Base-by-base conservation (phyloP, 805 yeast genomes). In the Ogataea pignaliae region DNA sequence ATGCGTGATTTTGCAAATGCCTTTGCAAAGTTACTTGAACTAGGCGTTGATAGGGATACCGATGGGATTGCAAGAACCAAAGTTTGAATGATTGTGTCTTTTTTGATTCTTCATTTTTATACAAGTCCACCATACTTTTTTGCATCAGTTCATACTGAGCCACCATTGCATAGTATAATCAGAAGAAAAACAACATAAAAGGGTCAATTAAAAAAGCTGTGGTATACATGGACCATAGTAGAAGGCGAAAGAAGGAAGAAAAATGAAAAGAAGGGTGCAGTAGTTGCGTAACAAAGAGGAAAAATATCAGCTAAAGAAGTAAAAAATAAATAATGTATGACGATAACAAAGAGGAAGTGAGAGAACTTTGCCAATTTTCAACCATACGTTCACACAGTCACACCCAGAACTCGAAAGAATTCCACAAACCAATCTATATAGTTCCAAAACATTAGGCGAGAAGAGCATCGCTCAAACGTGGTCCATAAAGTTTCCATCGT, bases 1-100 rank as follows among this genome's bases (percentile, higher is more conserved):
- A 80, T 78, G 59, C 63, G 64, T 36, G 85, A 84, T 56, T 88
- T 86, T 64, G 72, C 83, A 3, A 60, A 63, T 37, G 90, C 80
- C 17, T 88, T 82, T 68, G 77, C 72, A 37, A 86, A 84, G 61
- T 63, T 88, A 52, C 54, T 78, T 28, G 83, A 78, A 44, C 45
- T 69, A 12, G 72, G 73, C 0, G 70, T 67, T n/a, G 50, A 53
- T 9, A 54, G 70, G 44, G 67, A 61, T 46, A 42, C 52, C 1
- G 65, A 64, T 53, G 64, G 65, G 10, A 50, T 59, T 26, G 65
- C 65, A 33, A 49, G 65, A 30, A 44, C 49, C 7, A 64, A 64
- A 41, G 32, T 55, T 26, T 63, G 43, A 36, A 18, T 17, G 13
- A 5, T 17, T 5, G 36, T 14, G 18, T 17, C 26, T 11, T 16